Base-by-base conservation (phyloP, 805 yeast genomes). In the Wickerhamiella allomyrinae region DNA sequence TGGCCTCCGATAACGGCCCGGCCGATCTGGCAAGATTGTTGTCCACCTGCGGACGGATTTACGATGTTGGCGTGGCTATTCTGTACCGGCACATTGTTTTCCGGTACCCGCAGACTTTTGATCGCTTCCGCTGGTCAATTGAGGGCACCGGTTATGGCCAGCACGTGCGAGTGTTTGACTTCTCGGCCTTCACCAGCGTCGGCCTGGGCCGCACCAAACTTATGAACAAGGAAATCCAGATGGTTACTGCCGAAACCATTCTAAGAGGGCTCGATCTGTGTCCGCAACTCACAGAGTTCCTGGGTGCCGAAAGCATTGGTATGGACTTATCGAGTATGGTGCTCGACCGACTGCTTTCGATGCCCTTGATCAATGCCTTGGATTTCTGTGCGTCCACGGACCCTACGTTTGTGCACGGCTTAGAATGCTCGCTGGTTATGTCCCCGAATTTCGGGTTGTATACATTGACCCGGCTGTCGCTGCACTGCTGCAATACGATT, bases 321-420 rank as follows among this genome's bases (percentile, higher is more conserved):
- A 81, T 71, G 56, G 95, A 86, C 57, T 65, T 86, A 53, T 81
- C 79, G 57, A 60, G 61, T 1, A 57, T 63, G n/a, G 75, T 82
- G 1, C 60, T 82, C 40, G 63, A 68, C 49, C 57, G 59, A 38
- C 62, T 82, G 20, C 76, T 80, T 57, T 74, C 75, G 17, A 60
- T 75, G 53, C 70, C 70, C 4, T 62, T 68, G 42, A 63, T 87
- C 39, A 73, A 78, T 58, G 74, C 83, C 1, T 61, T 86, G 10
- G 96, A 86, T 60, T 84, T 86, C 48, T 86, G 95, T 59, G 96
- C 95, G 7, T 82, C 93, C 29, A 74, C 84, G 5, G 79, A 82
- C 36, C 66, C 65, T 29, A 62, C 56, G 23, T 83, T 85, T 55
- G 74, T 76, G 10, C 52, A 65, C 11, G 77, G 81, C 20, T 78